Percentiles rank a stretch among this genome's conserved stretches.
Evolutionary conservation across 1,284 basidiomycete genomes (phyloP).

Genomic region (Termitomyces sp.): DNA sequence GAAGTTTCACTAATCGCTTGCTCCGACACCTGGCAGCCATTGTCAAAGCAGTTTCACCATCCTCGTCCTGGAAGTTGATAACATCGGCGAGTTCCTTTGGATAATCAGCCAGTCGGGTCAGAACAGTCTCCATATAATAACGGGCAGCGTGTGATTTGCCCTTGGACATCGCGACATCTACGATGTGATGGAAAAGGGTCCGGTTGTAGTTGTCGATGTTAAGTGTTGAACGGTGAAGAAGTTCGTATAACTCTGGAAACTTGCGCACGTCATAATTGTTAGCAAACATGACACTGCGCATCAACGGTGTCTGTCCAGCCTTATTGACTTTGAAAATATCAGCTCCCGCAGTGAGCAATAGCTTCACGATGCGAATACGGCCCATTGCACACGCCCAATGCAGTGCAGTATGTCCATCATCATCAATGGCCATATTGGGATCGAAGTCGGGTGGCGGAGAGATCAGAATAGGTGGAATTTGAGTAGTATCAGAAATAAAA

Average conservation of each 20-base stretch:
- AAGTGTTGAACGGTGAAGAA: constrained; percentile 93
- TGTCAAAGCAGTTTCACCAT: constrained; percentile 96
- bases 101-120: constrained; percentile 88
- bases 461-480: constrained; percentile 86
- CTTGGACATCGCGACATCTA: constrained; percentile 97
- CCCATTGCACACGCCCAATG: constrained; percentile 99
- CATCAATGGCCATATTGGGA: constrained; percentile 95
- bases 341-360: constrained; percentile 90
- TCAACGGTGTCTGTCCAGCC: constrained; percentile 94
- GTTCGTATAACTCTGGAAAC: constrained; percentile 96
- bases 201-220: constrained; percentile 99
- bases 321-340: constrained; percentile 98
- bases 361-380: constrained; percentile 92
- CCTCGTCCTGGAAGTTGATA: constrained; percentile 99
- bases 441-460: constrained; percentile 91
- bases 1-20: constrained; percentile 93
- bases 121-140: constrained; percentile 98
- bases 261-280: constrained; percentile 99
- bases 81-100: constrained; percentile 97
- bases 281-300: constrained; percentile 99
- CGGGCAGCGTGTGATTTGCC: constrained; percentile 96
- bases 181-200: constrained; percentile 98
- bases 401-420: constrained; percentile 95
- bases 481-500: constrained; percentile 96
- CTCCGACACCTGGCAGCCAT: constrained; percentile 95